These are phyloP conservation scores for Hymenotorrendiella dingleyae DNA, from an alignment of 2,329 filamentous ascomycete species.

Conservation along the genomic window DNA sequence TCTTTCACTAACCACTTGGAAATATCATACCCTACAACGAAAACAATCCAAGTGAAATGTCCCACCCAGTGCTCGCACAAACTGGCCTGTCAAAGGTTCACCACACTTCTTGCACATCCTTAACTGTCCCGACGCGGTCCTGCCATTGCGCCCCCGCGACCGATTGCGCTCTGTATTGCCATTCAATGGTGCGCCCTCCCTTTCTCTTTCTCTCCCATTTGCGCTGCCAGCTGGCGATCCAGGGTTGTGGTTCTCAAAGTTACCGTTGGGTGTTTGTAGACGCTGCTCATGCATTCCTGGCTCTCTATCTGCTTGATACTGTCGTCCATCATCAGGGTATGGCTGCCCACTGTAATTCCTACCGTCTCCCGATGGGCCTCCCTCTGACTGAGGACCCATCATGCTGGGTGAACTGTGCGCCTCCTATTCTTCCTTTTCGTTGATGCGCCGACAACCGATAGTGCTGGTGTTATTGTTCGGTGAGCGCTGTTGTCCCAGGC, in stretches of 20 bases:
- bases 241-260: conserved; percentile 22
- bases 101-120: conserved; percentile 82
- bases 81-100: conserved; percentile 85
- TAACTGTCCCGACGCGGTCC: conserved; percentile 52
- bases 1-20: conserved; percentile 9
- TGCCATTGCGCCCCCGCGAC: conserved; percentile 47
- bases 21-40: conserved; percentile 70
- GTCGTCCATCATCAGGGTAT: conserved; percentile 12
- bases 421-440: conserved; percentile 13
- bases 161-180: conserved; percentile 54
- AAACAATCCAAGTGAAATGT: conserved; percentile 98
- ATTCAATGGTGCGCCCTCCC: conserved; percentile 8
- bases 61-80: conserved; percentile 86
- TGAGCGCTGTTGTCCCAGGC: conserved; percentile 4
- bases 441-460: not conserved
- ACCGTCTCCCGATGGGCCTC: conserved; percentile 29
- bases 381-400: conserved; percentile 34
- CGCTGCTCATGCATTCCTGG: conserved; percentile 10
- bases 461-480: no score
- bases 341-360: conserved; percentile 18
- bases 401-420: conserved; percentile 8
- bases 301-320: conserved; percentile 17
- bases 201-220: conserved; percentile 24
- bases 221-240: conserved; percentile 22
- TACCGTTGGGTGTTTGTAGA: conserved; percentile 24